Evolutionary conservation across 108 stramenopile genomes (phyloP).

Genomic region (Skeletonema grethae): DNA sequence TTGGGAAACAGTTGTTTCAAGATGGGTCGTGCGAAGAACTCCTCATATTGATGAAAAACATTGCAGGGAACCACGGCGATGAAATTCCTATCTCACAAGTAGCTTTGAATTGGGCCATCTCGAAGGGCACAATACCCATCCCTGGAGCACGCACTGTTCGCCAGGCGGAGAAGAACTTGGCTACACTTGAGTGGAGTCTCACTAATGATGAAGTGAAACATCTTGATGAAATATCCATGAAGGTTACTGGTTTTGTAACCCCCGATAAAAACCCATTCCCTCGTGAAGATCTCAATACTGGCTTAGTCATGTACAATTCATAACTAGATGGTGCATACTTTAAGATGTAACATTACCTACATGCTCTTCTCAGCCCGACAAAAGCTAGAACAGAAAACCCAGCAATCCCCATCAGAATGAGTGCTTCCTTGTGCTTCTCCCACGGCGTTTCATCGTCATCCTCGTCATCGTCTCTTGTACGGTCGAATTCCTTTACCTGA

Average conservation of each 20-base stretch:
- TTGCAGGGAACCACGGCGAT: too few relatives aligned
- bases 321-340: not conserved
- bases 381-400: conserved; percentile 24
- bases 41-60: too few relatives aligned
- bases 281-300: conserved; percentile 56
- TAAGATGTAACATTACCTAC: conserved; percentile 4
- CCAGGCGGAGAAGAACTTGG: too few relatives aligned
- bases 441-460: conserved; percentile 43
- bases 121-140: too few relatives aligned
- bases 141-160: too few relatives aligned
- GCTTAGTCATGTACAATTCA: conserved; percentile 59
- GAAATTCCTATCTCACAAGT: too few relatives aligned
- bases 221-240: conserved; percentile 55
- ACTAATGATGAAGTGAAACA: conserved; percentile 44
- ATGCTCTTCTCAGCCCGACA: conserved; percentile 9
- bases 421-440: conserved; percentile 57
- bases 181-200: too few relatives aligned
- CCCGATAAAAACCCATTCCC: conserved; percentile 62
- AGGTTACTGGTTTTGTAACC: conserved; percentile 46
- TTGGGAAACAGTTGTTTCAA: too few relatives aligned
- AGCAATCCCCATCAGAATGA: conserved; percentile 46
- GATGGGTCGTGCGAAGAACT: too few relatives aligned
- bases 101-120: too few relatives aligned
- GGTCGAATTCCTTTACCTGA: conserved; percentile 39
- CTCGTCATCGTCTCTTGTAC: conserved; percentile 10